Evolutionary conservation across 2,329 filamentous ascomycete species (phyloP), one percentile per base, ranked within the genome.

Genomic region (Paradendryphiella salina): DNA sequence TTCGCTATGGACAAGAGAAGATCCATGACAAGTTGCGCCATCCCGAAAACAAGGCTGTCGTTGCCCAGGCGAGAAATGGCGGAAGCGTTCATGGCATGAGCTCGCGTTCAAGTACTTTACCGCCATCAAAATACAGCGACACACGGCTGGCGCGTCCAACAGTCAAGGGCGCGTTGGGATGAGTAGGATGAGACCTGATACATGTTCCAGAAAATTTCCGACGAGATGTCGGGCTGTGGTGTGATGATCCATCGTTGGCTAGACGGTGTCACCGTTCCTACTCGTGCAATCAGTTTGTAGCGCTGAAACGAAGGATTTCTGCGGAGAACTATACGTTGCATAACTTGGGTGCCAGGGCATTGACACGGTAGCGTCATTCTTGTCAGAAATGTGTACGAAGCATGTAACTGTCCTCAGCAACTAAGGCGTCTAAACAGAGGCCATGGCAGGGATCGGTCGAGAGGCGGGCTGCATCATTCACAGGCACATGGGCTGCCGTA

Each of bases 141-240:
- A 41, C 7, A 37, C 15, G 38, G 37, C 26, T 42, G 32, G 21
- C 18, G 48, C 13, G 8, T 47, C 41, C 29, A 31, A 23, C 32
- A 38, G 17, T 14, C 8, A 33, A 32, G 23, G 23, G 1, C 8
- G 7, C 23, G 23, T 26, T 26, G 7, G 2, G 8, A 26, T 7
- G 23, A 1, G 23, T 26, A 26, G 23, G 23, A 9, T 26, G 23
- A 3, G 23, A 9, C 3, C 7, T 26, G 23, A 26, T 26, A 6
- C 23, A 10, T 17, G 44, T 50, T 56, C 53, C 45, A 50, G 44
- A 57, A 57, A 56, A 21, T 26, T 50, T 36, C 11, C 20, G 29
- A 38, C 17, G 31, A n/a, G 3, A 31, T 26, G 31, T n/a, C 15
- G 44, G 38, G 36, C 39, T 20, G 3, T 23, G 17, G 34, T 10